phyloP scores from a whole-genome alignment of 352 stramenopile species.

The Globisporangium parvum region DNA sequence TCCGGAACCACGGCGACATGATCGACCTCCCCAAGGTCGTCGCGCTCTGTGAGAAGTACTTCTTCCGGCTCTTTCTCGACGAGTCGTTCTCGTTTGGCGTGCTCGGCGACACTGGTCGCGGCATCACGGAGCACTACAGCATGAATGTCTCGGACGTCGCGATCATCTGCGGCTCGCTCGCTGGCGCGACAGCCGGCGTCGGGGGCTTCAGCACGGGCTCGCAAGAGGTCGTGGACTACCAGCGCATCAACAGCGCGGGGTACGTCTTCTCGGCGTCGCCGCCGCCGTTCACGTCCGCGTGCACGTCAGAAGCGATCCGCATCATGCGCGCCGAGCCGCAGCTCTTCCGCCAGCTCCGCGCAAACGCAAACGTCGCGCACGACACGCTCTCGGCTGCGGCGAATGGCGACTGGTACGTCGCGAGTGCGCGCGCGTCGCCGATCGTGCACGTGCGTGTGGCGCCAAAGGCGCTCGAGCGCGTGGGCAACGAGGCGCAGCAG shows the following conservation, averaged over 20 bases:
- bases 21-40: conserved; percentile 92
- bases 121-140: conserved; percentile 80
- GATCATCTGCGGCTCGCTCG: conserved; percentile 94
- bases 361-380: conserved; percentile 60
- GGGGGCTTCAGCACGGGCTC: conserved; percentile 96
- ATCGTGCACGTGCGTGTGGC: conserved; percentile 66
- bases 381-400: conserved; percentile 34
- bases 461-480: conserved; percentile 27
- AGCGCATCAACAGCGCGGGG: conserved; percentile 95
- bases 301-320: conserved; percentile 78
- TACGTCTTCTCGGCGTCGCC: conserved; percentile 98
- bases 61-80: conserved; percentile 84
- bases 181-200: conserved; percentile 90
- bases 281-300: conserved; percentile 93
- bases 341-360: conserved; percentile 60
- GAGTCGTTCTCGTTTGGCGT: conserved; percentile 93
- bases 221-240: conserved; percentile 96
- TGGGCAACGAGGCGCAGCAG: conserved; percentile 42
- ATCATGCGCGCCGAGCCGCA: conserved; percentile 79
- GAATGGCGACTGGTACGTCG: conserved; percentile 38
- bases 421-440: conserved; percentile 56
- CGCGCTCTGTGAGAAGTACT: conserved; percentile 88
- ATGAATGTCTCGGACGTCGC: conserved; percentile 81
- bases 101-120: conserved; percentile 87
- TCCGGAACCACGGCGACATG: conserved; percentile 96